Evolutionary conservation across 169 alveolate genomes (phyloP).

Genomic region (Eimeria necatrix): DNA sequence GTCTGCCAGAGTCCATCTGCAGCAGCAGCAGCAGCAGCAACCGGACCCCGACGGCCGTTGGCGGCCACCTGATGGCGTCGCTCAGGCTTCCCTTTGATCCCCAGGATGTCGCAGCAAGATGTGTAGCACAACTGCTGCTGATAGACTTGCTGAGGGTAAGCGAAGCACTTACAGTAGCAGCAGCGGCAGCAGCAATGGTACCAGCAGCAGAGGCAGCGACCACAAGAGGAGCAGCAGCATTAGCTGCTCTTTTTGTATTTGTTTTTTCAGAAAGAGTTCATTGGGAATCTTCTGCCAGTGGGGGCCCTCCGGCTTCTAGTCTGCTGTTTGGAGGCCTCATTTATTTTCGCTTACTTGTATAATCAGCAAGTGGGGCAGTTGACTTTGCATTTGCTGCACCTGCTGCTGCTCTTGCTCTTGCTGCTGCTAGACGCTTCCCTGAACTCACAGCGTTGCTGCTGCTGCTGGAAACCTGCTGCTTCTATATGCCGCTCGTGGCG

Average conservation of each 20-base stretch:
- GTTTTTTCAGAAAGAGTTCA: background rate
- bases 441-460: background rate
- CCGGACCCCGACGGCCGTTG: background rate
- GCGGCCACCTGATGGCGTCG: background rate
- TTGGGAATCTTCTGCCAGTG: background rate
- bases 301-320: background rate
- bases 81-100: background rate
- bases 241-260: background rate
- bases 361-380: slow-evolving; percentile 23
- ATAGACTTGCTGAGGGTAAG: slow-evolving; percentile 4
- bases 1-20: background rate
- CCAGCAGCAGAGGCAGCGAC: background rate
- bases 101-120: slow-evolving; percentile 1
- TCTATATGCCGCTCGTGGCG: background rate
- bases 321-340: slow-evolving; percentile 41
- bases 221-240: background rate
- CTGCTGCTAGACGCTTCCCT: background rate
- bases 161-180: background rate
- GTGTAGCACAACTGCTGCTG: slow-evolving; percentile 34
- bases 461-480: background rate
- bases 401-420: background rate
- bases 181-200: background rate
- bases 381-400: background rate
- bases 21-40: background rate
- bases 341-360: slow-evolving; percentile 12